Evolutionary conservation across 2,329 filamentous ascomycete genomes (phyloP).

Genomic region (Fusarium armeniacum): DNA sequence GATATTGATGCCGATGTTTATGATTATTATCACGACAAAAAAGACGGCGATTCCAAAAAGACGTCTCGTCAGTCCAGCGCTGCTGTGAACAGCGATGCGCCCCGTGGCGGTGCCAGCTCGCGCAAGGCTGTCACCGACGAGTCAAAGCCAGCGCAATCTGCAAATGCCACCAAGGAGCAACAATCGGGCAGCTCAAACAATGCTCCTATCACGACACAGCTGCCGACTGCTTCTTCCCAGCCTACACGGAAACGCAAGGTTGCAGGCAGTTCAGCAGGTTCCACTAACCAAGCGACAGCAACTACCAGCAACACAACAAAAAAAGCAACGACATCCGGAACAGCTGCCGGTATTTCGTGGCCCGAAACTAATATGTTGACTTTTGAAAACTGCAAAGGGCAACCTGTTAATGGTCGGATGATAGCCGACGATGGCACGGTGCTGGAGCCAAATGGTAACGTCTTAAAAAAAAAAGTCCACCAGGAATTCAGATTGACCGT

Average conservation of each 20-base stretch:
- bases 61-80: slow-evolving; percentile 62
- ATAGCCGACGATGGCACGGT: slow-evolving; percentile 91
- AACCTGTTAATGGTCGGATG: slow-evolving; percentile 81
- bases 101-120: slow-evolving; percentile 54
- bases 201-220: slow-evolving; percentile 62
- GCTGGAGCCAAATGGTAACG: slow-evolving; percentile 84
- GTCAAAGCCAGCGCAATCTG: slow-evolving; percentile 54
- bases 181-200: slow-evolving; percentile 45
- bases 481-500: slow-evolving; percentile 44
- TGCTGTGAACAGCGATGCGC: slow-evolving; percentile 56
- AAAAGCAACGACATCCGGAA: slow-evolving; percentile 49
- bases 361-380: slow-evolving; percentile 88
- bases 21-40: slow-evolving; percentile 73
- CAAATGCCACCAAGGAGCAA: slow-evolving; percentile 58
- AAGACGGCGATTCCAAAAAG: slow-evolving; percentile 71
- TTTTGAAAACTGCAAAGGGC: slow-evolving; percentile 79
- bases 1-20: slow-evolving; percentile 90
- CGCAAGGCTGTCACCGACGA: slow-evolving; percentile 61
- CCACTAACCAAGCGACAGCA: slow-evolving; percentile 43
- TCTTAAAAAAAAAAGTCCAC: slow-evolving; percentile 36
- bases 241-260: slow-evolving; percentile 90
- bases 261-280: slow-evolving; percentile 56
- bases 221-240: slow-evolving; percentile 61
- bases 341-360: slow-evolving; percentile 58
- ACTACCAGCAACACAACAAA: slow-evolving; percentile 43